A percentile compares a stretch with the other conserved stretches of the same genome.
Conservation (phyloP, 2,329 filamentous ascomycete genomes). For the Escovopsis sp. region DNA sequence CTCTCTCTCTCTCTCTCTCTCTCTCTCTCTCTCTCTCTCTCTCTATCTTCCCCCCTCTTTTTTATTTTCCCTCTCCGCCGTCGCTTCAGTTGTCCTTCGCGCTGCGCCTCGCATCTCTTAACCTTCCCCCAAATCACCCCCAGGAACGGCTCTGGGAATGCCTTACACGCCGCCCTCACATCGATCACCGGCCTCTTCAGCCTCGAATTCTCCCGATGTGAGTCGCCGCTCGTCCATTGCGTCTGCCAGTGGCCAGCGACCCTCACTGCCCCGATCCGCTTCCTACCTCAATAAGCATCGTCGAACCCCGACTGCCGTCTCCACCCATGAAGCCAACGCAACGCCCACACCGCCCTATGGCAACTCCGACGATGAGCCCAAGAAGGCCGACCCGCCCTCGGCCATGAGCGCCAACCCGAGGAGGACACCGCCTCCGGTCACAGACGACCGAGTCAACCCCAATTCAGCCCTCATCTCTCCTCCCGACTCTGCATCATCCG, state of each 20-base stretch:
- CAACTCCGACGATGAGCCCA: slow-evolving; percentile 29
- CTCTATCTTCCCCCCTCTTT: no score
- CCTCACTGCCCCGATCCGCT: slow-evolving; percentile 45
- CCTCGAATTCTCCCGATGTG: slow-evolving; percentile 37
- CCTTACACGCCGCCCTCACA: slow-evolving; percentile 75
- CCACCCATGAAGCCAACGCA: slow-evolving; percentile 11
- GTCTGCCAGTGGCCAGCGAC: slow-evolving; percentile 25
- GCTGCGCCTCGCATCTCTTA: background rate
- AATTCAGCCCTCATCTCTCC: slow-evolving; percentile 79
- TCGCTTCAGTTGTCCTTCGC: no score
- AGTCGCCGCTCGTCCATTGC: slow-evolving; percentile 46
- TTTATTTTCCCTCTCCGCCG: no score
- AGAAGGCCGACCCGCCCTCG: slow-evolving; percentile 21
- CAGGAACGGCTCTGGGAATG: slow-evolving; percentile 39
- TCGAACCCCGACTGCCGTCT: slow-evolving; percentile 36
- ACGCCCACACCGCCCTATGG: slow-evolving; percentile 24
- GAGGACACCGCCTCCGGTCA: slow-evolving; percentile 72
- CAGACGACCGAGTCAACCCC: slow-evolving; percentile 57
- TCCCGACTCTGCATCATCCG: slow-evolving; percentile 68
- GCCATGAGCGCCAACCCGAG: slow-evolving; percentile 44
- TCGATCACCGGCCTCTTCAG: slow-evolving; percentile 46
- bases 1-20: no score
- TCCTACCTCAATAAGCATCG: slow-evolving; percentile 52
- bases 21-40: no score
- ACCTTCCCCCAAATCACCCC: background rate